phyloP scores from a whole-genome alignment of 2,329 filamentous ascomycete species.

The Harringtonia lauricola region DNA sequence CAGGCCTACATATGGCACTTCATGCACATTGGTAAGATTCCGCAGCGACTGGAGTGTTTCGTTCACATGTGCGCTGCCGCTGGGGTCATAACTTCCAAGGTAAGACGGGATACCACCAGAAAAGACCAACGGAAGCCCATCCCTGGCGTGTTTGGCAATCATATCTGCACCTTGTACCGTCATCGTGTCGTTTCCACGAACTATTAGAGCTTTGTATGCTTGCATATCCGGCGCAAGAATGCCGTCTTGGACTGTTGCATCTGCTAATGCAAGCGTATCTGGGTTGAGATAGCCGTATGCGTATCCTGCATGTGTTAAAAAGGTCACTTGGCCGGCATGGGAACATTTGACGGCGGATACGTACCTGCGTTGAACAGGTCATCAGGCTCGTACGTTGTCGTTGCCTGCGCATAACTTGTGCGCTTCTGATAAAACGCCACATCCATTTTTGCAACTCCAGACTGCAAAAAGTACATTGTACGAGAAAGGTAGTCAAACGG shows the following conservation, averaged over 20 bases:
- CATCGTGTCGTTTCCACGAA: conserved; percentile 20
- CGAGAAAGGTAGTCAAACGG: conserved; percentile 25
- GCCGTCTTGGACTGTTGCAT: conserved; percentile 23
- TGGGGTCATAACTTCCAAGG: conserved; percentile 10
- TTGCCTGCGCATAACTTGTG: conserved; percentile 1
- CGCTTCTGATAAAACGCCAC: conserved; percentile 26
- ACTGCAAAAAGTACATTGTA: conserved; percentile 24
- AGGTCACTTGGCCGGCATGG: too few relatives aligned
- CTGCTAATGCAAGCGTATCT: conserved; percentile 27
- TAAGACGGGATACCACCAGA: conserved; percentile 20
- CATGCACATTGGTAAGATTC: conserved; percentile 22
- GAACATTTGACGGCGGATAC: too few relatives aligned
- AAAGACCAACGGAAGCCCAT: conserved; percentile 31
- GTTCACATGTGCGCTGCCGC: conserved; percentile 8
- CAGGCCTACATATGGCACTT: conserved; percentile 16
- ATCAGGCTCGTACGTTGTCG: conserved; percentile 1
- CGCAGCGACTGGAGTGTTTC: conserved; percentile 14
- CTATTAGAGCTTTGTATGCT: conserved; percentile 29
- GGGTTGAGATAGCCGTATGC: conserved; percentile 32
- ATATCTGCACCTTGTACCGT: conserved; percentile 21
- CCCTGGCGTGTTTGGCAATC: conserved; percentile 22
- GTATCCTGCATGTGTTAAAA: conserved; percentile 3
- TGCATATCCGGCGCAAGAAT: conserved; percentile 26
- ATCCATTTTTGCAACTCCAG: conserved; percentile 27
- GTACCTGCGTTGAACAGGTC: conserved; percentile 7